These are phyloP conservation scores for Cutaneotrichosporon sp. DNA, from an alignment of 1,284 basidiomycete species.

Conservation along the genomic window DNA sequence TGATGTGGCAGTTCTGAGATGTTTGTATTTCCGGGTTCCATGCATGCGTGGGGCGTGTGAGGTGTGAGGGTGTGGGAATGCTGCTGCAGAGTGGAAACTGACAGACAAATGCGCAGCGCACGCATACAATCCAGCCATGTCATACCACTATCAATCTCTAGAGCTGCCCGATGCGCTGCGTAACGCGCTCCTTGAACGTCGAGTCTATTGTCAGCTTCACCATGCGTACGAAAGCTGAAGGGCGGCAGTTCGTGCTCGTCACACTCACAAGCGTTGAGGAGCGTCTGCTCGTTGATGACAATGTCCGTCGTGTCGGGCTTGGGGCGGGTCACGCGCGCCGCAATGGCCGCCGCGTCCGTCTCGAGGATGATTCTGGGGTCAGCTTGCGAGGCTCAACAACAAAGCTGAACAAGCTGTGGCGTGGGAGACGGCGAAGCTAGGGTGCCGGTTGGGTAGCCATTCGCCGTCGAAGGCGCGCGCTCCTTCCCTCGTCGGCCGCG, in stretches of 20 bases:
- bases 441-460: no score
- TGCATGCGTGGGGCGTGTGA: slow-evolving; percentile 7
- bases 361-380: slow-evolving; percentile 85
- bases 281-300: slow-evolving; percentile 97
- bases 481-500: no score
- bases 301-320: slow-evolving; percentile 93
- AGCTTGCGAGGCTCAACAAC: no score
- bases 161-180: slow-evolving; percentile 64
- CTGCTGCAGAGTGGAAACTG: no score
- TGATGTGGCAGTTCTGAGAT: slow-evolving; percentile 7
- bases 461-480: no score
- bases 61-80: no score
- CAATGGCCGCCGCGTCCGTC: slow-evolving; percentile 92
- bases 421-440: no score
- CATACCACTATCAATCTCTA: slow-evolving; percentile 34
- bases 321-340: slow-evolving; percentile 89
- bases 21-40: slow-evolving; percentile 12
- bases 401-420: no score
- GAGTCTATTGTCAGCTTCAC: slow-evolving; percentile 59
- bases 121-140: slow-evolving; percentile 4
- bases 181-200: slow-evolving; percentile 78
- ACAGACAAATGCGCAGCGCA: background rate
- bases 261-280: slow-evolving; percentile 75
- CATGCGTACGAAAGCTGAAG: no score
- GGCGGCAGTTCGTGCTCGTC: no score